Evolutionary conservation across 2,329 filamentous ascomycete species (phyloP), one percentile per base, ranked within the genome.

Genomic region (Drechslerella dactyloides): DNA sequence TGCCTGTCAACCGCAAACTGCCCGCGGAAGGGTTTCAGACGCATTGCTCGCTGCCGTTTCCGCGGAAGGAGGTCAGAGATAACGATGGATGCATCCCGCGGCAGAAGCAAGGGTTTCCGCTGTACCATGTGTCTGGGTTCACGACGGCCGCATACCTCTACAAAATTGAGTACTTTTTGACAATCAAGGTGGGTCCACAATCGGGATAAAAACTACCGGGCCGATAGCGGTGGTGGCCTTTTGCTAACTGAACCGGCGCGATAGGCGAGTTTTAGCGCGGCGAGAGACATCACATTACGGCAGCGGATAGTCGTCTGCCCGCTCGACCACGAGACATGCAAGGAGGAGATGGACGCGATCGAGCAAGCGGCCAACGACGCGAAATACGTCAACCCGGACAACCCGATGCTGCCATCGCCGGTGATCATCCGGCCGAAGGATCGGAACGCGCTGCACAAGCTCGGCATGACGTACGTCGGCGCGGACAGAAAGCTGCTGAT

Each of bases 301-400:
- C 91, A 97, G 80, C 92, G 91, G 3, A 97, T 99, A 66, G 91
- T 97, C 35, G 94, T 97, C 57, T 97, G 93, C 77, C 93, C 94
- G 0, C 87, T 97, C 73, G 94, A 99, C 78, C 91, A 97, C 78
- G 91, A 96, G 75, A 90, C 89, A 15, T 99, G 94, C 81, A 97
- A 96, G 80, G 93, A 97, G 78, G 94, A 97, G 81, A 97, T 99
- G 91, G 93, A 96, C 77, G 93, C 93, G 40, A 97, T 99, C 74
- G 93, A 97, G 78, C 91, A 96, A 80, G 90, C 94, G 0, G 94
- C 94, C 48, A 93, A 93, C 80, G 93, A 97, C 76, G 93, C 94
- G 1, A 89, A 90, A 15, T 87, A 90, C 73, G 89, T 97, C 72
- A 91, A 93, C 75, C 89, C 89, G 0, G 91, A 96, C 73, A 94